Percentiles rank a stretch among this genome's conserved stretches.
These are phyloP conservation scores for Apiotrichum porosum DNA, from an alignment of 1,284 basidiomycete species.

Conservation along the genomic window DNA sequence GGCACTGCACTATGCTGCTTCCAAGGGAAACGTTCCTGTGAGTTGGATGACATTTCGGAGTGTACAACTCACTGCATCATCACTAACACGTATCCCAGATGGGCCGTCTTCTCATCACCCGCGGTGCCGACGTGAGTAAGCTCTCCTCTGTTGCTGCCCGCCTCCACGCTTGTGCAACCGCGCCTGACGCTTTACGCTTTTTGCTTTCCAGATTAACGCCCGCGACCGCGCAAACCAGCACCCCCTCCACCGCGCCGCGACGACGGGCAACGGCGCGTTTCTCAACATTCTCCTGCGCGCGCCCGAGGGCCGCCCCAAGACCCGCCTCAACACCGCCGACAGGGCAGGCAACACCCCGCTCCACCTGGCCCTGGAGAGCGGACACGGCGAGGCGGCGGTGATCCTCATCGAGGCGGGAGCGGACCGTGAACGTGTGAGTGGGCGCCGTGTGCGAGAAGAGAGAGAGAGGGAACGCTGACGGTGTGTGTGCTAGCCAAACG, in stretches of 20 bases:
- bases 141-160: not conserved
- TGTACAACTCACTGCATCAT: constrained; percentile 26
- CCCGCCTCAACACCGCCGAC: constrained; percentile 79
- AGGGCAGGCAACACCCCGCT: constrained; percentile 85
- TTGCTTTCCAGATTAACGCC: constrained; percentile 68
- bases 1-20: constrained; percentile 90
- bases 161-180: not conserved
- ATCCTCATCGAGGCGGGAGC: constrained; percentile 87
- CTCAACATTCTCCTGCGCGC: constrained; percentile 71
- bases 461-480: not conserved
- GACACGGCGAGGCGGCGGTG: constrained; percentile 82
- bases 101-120: constrained; percentile 72
- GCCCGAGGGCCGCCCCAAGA: constrained; percentile 66
- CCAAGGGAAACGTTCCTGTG: constrained; percentile 82
- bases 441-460: not conserved
- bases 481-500: constrained; percentile 57
- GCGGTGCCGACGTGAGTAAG: constrained; percentile 72
- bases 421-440: constrained; percentile 73
- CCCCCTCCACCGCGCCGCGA: constrained; percentile 88
- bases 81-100: constrained; percentile 56
- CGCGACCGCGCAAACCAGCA: constrained; percentile 85
- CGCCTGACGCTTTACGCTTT: not conserved
- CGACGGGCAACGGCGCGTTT: constrained; percentile 83
- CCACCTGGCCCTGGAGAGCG: constrained; percentile 93
- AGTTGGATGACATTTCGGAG: constrained; percentile 25